Evolutionary conservation across 805 yeast genomes (phyloP), one percentile per base, ranked within the genome.

Genomic region (Saccharomycopsis synnaedendra): DNA sequence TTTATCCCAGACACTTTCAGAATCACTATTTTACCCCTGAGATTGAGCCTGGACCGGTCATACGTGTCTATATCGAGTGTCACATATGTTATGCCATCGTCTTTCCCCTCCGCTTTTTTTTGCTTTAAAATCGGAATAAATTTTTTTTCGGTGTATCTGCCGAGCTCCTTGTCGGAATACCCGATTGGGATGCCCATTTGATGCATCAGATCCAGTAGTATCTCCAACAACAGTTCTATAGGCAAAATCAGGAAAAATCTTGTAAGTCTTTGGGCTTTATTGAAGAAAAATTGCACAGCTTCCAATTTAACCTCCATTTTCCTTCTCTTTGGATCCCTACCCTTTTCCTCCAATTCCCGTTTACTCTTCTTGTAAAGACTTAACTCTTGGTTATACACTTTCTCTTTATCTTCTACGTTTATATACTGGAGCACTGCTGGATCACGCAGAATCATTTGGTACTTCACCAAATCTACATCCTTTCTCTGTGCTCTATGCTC

Each of bases 361-460:
- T 39, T 27, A 19, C 11, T n/a, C 9, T 3, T 39, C 11, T 10
- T 10, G 10, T 34, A 10, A 34, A 10, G 10, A n/a, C n/a, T 34
- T 10, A 10, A 34, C 37, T 34, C n/a, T 34, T 44, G 40, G 34
- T 5, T 36, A 39, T 48, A 41, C 2, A 34, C 11, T 34, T 34
- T 34, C 37, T 10, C 37, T n/a, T 39, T 9, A 32, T 49, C 52
- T 1, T 46, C 56, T 3, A 57, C 58, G 11, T 56, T 62, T 36
- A 65, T 56, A 56, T 74, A 75, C 55, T 75, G 81, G 11, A 74
- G 48, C 4, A 68, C 61, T 1, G 76, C 73, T 1, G 80, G 80
- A 56, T 75, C 81, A 53, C 64, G 64, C 0, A 76, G 61, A 28
- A 75, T 66, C 35, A 71, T 49, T 9, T 62, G 56, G 43, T 68